A percentile compares a stretch with the other conserved stretches of the same genome.
Conservation (phyloP, 2,329 filamentous ascomycete species). For the Pseudogymnoascus sp. region DNA sequence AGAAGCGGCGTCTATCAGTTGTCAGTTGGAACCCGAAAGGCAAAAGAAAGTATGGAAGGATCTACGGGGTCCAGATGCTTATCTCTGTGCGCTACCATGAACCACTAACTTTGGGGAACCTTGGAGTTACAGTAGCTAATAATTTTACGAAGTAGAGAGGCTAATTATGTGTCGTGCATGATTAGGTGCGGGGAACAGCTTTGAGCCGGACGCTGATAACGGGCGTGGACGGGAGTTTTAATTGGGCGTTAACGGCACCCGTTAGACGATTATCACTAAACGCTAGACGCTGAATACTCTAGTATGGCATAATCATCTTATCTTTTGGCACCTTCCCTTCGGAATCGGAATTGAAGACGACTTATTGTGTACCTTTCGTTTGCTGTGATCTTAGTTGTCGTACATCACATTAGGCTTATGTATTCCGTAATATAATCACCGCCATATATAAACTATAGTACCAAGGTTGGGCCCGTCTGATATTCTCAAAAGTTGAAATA, state of each 20-base stretch:
- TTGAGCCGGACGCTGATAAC: not conserved
- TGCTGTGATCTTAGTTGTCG: not conserved
- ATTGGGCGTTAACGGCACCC: not conserved
- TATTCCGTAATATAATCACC: conserved; percentile 1
- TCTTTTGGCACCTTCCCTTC: not conserved
- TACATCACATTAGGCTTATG: not conserved
- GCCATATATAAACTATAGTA: not conserved
- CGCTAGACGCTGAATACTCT: not conserved
- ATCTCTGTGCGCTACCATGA: not conserved
- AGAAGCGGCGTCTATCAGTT: not conserved
- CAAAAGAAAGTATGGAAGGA: conserved; percentile 6
- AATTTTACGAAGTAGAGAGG: conserved; percentile 10
- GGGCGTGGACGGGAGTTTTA: not conserved
- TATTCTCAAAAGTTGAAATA: not conserved
- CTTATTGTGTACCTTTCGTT: not conserved
- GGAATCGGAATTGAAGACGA: not conserved
- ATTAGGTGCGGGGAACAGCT: not conserved
- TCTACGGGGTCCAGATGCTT: conserved; percentile 11
- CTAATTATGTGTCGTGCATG: conserved; percentile 7
- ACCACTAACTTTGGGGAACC: not conserved
- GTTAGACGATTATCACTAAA: conserved; percentile 3
- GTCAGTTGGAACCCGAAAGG: not conserved
- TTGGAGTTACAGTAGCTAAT: conserved; percentile 5
- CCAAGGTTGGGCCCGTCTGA: not conserved
- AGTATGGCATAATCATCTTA: not conserved